Percentiles rank a stretch among this genome's conserved stretches.
Evolutionary conservation across 1,284 basidiomycete species (phyloP).

Genomic region (Trichosporon sp.): DNA sequence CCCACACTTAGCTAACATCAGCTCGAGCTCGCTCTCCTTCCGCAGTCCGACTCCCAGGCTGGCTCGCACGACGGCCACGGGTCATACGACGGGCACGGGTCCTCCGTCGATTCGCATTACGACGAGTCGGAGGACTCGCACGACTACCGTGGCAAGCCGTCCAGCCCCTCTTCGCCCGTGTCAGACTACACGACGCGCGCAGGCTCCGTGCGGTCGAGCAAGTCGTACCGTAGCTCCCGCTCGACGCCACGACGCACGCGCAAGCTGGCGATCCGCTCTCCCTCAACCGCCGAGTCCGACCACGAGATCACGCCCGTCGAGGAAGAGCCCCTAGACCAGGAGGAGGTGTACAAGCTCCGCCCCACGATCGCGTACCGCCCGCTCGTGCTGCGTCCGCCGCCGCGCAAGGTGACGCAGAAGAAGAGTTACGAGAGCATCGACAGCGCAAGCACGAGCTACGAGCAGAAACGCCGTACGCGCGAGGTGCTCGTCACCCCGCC

Average conservation of each 20-base stretch:
- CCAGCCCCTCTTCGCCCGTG: constrained; percentile 9
- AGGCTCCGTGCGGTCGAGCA: constrained; percentile 1
- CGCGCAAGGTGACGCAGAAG: constrained; percentile 34
- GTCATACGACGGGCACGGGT: constrained; percentile 11
- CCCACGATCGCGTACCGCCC: constrained; percentile 24
- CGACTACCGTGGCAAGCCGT: neutral
- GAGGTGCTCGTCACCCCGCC: constrained; percentile 26
- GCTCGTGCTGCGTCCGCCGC: constrained; percentile 32
- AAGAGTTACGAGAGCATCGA: constrained; percentile 33
- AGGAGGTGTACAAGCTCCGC: constrained; percentile 14
- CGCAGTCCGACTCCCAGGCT: constrained; percentile 18
- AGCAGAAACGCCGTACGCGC: constrained; percentile 6
- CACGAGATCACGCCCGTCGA: constrained; percentile 18
- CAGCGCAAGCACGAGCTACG: neutral
- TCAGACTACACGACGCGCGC: constrained; percentile 12
- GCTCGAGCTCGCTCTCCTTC: constrained; percentile 37
- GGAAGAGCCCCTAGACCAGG: constrained; percentile 16
- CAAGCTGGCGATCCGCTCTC: constrained; percentile 13
- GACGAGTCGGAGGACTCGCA: constrained; percentile 5
- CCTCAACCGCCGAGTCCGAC: neutral
- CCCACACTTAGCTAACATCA: constrained; percentile 14
- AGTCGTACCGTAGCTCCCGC: neutral
- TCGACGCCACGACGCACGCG: neutral
- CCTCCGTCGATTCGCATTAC: constrained; percentile 4
- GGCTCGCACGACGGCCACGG: constrained; percentile 12